These are phyloP conservation scores for Auriscalpium vulgare DNA, from an alignment of 768 basidiomycete species.

Conservation along the genomic window DNA sequence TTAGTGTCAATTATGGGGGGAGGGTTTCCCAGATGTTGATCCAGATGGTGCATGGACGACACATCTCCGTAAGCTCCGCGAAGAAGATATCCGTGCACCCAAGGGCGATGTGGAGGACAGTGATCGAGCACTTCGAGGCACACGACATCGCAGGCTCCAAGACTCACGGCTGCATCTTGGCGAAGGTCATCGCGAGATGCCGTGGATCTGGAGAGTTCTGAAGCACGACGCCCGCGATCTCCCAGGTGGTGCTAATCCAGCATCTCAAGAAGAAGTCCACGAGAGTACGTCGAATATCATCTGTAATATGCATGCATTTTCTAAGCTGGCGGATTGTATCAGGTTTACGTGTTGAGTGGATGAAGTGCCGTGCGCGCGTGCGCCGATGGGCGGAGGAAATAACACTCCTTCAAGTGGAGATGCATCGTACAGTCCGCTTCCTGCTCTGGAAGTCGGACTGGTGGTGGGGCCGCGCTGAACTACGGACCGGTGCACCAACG, in stretches of 20 bases:
- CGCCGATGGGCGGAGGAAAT: conserved; percentile 22
- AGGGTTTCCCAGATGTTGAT: no score
- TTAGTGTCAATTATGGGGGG: no score
- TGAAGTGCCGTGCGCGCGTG: conserved; percentile 17
- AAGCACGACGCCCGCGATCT: neutral
- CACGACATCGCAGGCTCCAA: no score
- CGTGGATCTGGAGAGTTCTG: conserved; percentile 5
- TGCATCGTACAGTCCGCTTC: neutral
- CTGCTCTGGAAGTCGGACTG: neutral
- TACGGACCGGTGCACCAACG: neutral
- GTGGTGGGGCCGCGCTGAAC: neutral
- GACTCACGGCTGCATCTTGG: neutral
- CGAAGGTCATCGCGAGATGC: neutral
- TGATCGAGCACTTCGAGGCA: neutral
- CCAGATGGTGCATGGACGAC: neutral
- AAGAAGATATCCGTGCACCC: conserved; percentile 1
- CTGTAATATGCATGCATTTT: neutral
- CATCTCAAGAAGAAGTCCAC: neutral
- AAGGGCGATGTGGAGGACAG: neutral
- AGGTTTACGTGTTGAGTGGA: conserved; percentile 21
- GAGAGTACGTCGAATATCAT: neutral
- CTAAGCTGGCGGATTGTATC: neutral
- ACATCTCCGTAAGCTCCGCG: neutral
- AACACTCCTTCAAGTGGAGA: conserved; percentile 9
- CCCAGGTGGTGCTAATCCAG: neutral